Base-by-base conservation (phyloP, 2,329 filamentous ascomycete genomes). In the Penicillium sp. region DNA sequence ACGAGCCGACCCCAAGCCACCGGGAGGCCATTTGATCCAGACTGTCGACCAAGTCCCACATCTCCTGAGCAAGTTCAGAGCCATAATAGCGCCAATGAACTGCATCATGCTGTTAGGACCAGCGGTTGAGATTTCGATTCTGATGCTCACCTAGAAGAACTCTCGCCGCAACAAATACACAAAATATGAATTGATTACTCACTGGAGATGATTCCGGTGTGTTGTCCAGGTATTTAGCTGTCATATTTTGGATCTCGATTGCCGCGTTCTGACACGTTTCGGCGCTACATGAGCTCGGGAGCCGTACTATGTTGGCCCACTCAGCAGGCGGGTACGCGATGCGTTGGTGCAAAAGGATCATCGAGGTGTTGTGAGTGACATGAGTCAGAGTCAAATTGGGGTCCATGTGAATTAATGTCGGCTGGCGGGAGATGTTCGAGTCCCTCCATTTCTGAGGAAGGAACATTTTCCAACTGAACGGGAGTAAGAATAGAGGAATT, bases 191-290 rank as follows among this genome's bases (percentile, higher is more conserved):
- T 35, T 81, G 80, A 2, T 70, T 63, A 43, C 62, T 62, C 3
- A 67, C 64, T 14, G 58, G 58, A 39, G 68, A 58, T 24, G 62
- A 59, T 11, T 36, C 33, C 2, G 55, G 54, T 0, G 75, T 75
- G 56, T 77, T 71, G 36, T 75, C 71, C 3, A 82, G 68, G 58
- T 81, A 83, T 58, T 81, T 81, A 2, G 72, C 68, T 0, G 77
- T 75, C 31, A 83, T 83, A 16, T 49, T 49, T 49, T 59, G 72
- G 0, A 78, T 82, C 52, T 83, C 81, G 0, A 75, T 70, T 0
- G 80, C 80, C 0, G 81, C 81, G 0, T 76, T 69, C n/a, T 79
- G 70, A 59, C 81, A 83, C 0, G 81, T 82, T 54, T 83, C 81
- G 0, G 80, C 79, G 36, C 79, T 82, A 22, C 76, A 81, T 4